phyloP scores from a whole-genome alignment of 1,139 yeast genomes.

The Pichia sp. region DNA sequence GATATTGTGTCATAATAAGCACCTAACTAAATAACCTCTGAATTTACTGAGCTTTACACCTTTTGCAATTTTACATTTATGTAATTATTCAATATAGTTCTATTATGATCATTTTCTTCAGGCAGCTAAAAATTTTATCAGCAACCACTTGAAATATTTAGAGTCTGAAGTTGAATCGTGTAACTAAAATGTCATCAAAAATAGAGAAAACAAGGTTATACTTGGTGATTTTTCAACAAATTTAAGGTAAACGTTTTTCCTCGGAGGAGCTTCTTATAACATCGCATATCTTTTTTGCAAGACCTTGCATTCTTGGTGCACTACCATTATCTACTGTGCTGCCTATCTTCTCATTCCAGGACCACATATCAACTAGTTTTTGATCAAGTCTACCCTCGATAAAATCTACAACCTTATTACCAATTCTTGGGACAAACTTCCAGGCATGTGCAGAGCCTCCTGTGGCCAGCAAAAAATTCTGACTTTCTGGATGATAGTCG shows the following conservation, averaged over 20 bases:
- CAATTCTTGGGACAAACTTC: constrained; percentile 39
- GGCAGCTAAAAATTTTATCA: too few species aligned
- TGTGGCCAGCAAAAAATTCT: constrained; percentile 28
- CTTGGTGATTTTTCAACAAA: too few species aligned
- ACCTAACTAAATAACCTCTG: too few species aligned
- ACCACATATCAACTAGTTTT: constrained; percentile 14
- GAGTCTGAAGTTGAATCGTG: too few species aligned
- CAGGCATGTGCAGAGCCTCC: constrained; percentile 40
- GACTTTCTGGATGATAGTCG: constrained; percentile 26
- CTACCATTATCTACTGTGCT: constrained; percentile 22
- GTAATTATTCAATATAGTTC: too few species aligned
- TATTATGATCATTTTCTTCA: too few species aligned
- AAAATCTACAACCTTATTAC: constrained; percentile 26
- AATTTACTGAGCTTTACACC: too few species aligned
- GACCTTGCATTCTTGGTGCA: constrained; percentile 20
- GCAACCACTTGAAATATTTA: too few species aligned
- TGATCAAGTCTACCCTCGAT: constrained; percentile 16
- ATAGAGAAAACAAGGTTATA: background rate
- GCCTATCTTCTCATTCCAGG: constrained; percentile 19
- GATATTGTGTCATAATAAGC: too few species aligned
- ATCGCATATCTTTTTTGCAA: constrained; percentile 8
- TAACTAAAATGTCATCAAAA: background rate
- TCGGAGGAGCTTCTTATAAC: background rate
- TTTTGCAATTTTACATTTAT: too few species aligned
- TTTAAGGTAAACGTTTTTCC: background rate